These are phyloP conservation scores for Hansenula anomala DNA, from an alignment of 1,139 yeast genomes.

Conservation along the genomic window DNA sequence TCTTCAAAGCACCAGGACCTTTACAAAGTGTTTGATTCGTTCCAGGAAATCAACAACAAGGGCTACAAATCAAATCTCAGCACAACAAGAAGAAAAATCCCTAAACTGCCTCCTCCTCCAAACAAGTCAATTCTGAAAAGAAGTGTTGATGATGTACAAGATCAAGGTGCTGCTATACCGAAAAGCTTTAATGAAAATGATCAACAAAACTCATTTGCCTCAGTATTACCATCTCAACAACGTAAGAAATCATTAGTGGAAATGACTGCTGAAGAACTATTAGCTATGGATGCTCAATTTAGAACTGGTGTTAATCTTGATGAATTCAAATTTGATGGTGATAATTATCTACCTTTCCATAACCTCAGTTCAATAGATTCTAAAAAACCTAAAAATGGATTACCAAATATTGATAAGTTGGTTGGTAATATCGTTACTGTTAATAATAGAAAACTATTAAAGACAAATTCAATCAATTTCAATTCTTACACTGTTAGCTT, in stretches of 20 bases:
- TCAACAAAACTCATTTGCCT: conserved; percentile 2
- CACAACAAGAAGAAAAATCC: conserved; percentile 11
- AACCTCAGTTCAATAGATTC: background rate
- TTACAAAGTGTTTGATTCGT: conserved; percentile 13
- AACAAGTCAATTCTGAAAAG: conserved; percentile 24
- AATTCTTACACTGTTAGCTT: conserved; percentile 14
- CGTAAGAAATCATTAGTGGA: conserved; percentile 54
- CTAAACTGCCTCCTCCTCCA: conserved; percentile 31
- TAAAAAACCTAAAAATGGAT: conserved; percentile 4
- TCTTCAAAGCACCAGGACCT: conserved; percentile 7
- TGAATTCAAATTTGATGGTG: conserved; percentile 23
- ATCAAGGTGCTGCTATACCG: background rate
- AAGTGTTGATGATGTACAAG: conserved; percentile 13
- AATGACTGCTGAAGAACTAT: conserved; percentile 61
- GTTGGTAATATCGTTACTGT: conserved; percentile 10
- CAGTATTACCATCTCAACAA: conserved; percentile 5
- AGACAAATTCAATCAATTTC: conserved; percentile 8
- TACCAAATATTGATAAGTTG: conserved; percentile 16
- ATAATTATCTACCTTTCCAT: conserved; percentile 17
- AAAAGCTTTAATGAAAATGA: background rate
- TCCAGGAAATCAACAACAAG: conserved; percentile 9
- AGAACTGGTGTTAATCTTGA: conserved; percentile 25
- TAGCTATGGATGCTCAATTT: conserved; percentile 57
- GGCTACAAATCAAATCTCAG: too few relatives aligned
- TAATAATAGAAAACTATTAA: conserved; percentile 10